phyloP scores from a whole-genome alignment of 441 rosid genomes.

The Erodium texanum region DNA sequence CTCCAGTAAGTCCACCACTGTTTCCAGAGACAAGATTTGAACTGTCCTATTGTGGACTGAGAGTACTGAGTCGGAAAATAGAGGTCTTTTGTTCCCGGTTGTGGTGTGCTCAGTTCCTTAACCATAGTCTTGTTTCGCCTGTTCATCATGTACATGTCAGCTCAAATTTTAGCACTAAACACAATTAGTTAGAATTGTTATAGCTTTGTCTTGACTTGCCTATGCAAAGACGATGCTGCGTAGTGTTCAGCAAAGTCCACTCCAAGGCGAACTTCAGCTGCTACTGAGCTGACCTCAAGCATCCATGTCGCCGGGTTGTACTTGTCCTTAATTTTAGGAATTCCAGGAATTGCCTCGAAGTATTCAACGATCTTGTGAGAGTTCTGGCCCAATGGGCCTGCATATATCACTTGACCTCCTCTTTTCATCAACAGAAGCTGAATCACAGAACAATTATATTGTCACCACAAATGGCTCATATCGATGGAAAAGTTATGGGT shows the following conservation, averaged over 20 bases:
- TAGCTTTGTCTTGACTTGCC: constrained; percentile 31
- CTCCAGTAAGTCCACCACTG: constrained; percentile 96
- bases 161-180: background rate
- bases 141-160: constrained; percentile 17
- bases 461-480: background rate
- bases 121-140: constrained; percentile 69
- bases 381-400: constrained; percentile 53
- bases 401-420: constrained; percentile 70
- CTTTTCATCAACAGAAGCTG: constrained; percentile 62
- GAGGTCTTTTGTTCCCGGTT: constrained; percentile 54
- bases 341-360: constrained; percentile 63
- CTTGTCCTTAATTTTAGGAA: constrained; percentile 46
- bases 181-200: background rate
- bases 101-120: constrained; percentile 56
- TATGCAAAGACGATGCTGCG: constrained; percentile 40
- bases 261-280: constrained; percentile 51
- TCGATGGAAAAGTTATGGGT: background rate
- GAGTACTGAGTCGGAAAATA: constrained; percentile 52
- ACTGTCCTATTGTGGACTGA: constrained; percentile 59
- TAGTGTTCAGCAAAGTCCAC: constrained; percentile 56
- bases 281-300: constrained; percentile 64
- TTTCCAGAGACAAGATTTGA: constrained; percentile 86
- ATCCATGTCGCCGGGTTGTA: constrained; percentile 82
- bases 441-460: constrained; percentile 9
- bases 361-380: constrained; percentile 62